Conservation (phyloP, 2,329 filamentous ascomycete genomes). For the Paraconiothyrium brasiliense region DNA sequence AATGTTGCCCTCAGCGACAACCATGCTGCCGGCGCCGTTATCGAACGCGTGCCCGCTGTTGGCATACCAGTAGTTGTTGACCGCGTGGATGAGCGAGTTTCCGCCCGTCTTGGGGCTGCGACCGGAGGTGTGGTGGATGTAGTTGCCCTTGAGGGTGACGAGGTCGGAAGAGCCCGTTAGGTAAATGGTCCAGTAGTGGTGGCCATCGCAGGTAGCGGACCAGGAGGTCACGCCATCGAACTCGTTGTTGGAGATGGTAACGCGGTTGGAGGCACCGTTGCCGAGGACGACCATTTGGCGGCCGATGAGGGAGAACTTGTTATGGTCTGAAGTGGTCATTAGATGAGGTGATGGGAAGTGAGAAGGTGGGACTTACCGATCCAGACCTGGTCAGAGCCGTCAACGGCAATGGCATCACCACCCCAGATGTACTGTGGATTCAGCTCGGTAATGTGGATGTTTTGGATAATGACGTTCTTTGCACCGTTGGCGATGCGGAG, state of each 20-base stretch:
- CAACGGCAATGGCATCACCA: constrained; percentile 49
- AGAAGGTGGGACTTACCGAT: constrained; percentile 29
- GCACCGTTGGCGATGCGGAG: constrained; percentile 47
- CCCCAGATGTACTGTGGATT: constrained; percentile 53
- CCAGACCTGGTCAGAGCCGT: constrained; percentile 44
- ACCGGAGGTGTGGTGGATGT: constrained; percentile 35
- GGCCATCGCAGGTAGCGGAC: constrained; percentile 32
- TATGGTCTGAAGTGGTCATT: constrained; percentile 26
- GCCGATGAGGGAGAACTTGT: constrained; percentile 30
- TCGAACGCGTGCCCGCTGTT: constrained; percentile 68
- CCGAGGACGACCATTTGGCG: constrained; percentile 31
- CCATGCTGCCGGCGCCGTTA: constrained; percentile 47
- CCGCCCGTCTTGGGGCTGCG: constrained; percentile 59
- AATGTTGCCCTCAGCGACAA: constrained; percentile 66
- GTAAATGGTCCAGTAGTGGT: constrained; percentile 35
- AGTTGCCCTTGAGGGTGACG: constrained; percentile 35
- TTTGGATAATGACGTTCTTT: constrained; percentile 51
- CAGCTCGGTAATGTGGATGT: constrained; percentile 50
- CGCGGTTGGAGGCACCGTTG: constrained; percentile 25
- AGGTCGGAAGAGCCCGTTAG: constrained; percentile 29
- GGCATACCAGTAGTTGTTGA: constrained; percentile 70
- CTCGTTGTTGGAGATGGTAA: constrained; percentile 35
- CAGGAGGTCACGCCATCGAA: constrained; percentile 33
- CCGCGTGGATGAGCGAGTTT: constrained; percentile 67
- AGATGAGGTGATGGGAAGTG: not conserved